Evolutionary conservation across 2,329 filamentous ascomycete genomes (phyloP).

Genomic region (Talaromyces atroroseus): DNA sequence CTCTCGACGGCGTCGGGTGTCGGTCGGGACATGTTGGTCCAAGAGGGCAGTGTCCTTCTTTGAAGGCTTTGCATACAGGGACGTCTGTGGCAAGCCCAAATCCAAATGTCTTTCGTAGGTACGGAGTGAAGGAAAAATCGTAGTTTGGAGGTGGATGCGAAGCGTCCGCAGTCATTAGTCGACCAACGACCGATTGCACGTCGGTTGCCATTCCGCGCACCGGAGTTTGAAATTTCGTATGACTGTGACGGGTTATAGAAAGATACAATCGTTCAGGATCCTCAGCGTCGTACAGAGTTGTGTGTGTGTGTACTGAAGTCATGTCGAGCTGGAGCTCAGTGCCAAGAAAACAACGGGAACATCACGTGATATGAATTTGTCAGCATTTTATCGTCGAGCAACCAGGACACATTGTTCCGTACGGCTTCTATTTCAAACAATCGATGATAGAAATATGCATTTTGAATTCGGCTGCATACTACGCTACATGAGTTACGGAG

Average conservation of each 20-base stretch:
- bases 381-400: neutral
- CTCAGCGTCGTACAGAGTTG: too few relatives aligned
- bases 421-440: too few relatives aligned
- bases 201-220: slow-evolving; percentile 28
- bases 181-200: slow-evolving; percentile 26
- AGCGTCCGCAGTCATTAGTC: slow-evolving; percentile 31
- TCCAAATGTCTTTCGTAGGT: slow-evolving; percentile 75
- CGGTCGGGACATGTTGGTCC: slow-evolving; percentile 81
- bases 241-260: too few relatives aligned
- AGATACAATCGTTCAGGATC: too few relatives aligned
- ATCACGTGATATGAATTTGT: neutral
- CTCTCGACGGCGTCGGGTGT: slow-evolving; percentile 53
- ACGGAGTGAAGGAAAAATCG: slow-evolving; percentile 82
- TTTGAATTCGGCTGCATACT: too few relatives aligned
- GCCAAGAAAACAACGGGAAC: too few relatives aligned
- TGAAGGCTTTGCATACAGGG: slow-evolving; percentile 79
- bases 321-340: too few relatives aligned
- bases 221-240: too few relatives aligned
- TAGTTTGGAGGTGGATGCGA: slow-evolving; percentile 31
- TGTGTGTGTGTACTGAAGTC: too few relatives aligned
- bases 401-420: neutral
- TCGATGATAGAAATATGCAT: too few relatives aligned
- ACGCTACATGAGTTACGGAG: too few relatives aligned
- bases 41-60: slow-evolving; percentile 78
- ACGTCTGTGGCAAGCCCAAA: slow-evolving; percentile 75